Percentiles rank a stretch among this genome's conserved stretches.
phyloP scores from a whole-genome alignment of 2,329 filamentous ascomycete species.

The Fusarium xyrophilum region DNA sequence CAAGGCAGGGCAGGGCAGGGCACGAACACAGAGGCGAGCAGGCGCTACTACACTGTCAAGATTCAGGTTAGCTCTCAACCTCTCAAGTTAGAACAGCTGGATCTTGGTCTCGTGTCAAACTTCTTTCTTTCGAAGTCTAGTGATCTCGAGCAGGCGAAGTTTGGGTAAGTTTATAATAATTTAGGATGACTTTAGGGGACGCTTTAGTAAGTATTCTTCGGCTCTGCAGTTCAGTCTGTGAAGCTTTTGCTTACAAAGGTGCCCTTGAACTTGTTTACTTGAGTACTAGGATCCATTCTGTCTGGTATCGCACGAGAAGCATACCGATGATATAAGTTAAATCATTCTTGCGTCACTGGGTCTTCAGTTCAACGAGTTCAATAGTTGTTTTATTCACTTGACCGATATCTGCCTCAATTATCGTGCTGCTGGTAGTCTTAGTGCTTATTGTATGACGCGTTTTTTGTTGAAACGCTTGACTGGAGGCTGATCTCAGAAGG shows the following conservation, averaged over 20 bases:
- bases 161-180: no score
- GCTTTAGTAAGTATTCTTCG: no score
- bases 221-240: no score
- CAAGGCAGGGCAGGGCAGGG: no score
- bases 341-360: no score
- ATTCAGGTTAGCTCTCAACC: background rate
- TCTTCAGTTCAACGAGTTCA: background rate
- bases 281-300: background rate
- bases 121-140: no score
- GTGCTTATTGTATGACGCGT: background rate
- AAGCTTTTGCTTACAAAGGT: background rate
- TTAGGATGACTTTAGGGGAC: no score
- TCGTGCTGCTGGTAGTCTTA: background rate
- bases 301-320: background rate
- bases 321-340: background rate
- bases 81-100: background rate
- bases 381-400: no score
- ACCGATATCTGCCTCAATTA: no score
- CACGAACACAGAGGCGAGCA: background rate
- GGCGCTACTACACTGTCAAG: background rate
- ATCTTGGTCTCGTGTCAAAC: no score
- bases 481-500: background rate
- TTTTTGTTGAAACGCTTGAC: background rate
- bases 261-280: background rate
- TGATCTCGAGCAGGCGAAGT: no score